Base-by-base conservation (phyloP, 2,329 filamentous ascomycete genomes). In the Phialophora tarda region DNA sequence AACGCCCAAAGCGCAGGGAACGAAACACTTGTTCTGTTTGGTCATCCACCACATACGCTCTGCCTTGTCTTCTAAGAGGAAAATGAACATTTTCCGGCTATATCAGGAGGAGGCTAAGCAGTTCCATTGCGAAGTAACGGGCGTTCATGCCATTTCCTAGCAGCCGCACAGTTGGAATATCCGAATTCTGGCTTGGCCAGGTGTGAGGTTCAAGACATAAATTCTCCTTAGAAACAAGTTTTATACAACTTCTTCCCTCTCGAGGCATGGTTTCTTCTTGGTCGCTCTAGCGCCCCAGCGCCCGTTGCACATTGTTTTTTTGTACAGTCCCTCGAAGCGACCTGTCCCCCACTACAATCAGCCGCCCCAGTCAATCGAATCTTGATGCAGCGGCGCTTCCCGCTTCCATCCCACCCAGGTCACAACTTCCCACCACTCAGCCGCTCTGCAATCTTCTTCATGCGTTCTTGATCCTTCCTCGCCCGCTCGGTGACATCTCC, bases 351-450 rank as follows among this genome's bases (percentile, higher is more conserved):
- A n/a, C 14, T 7, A n/a, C 7, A 12, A 34, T 6, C 17, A 21
- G 38, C 38, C 38, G 6, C 17, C 38, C 6, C 5, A 44, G 38
- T 44, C 38, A 44, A 6, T 44, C 38, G 17, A 44, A 44, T 21
- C 17, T 44, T 4, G 38, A n/a, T 8, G 38, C 7, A 17, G 17
- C 5, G 3, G 38, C 48, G 5, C 11, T 12, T 26, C 48, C 10
- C 5, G 3, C 3, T 24, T 2, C 8, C 14, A 17, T 14, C 2
- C 41, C n/a, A 51, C 28, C 30, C 47, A 21, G 10, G 32, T 67
- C 63, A 80, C 77, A 87, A 81, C 80, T 88, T 89, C 59, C 88
- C 88, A 63, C 89, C 89, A 23, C 88, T 91, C 73, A 91, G 81
- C 73, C 85, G 83, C 77, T 90, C 88, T 8, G 85, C 87, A 74